Conservation (phyloP, 2,329 filamentous ascomycete species). For the Alternaria burnsii region DNA sequence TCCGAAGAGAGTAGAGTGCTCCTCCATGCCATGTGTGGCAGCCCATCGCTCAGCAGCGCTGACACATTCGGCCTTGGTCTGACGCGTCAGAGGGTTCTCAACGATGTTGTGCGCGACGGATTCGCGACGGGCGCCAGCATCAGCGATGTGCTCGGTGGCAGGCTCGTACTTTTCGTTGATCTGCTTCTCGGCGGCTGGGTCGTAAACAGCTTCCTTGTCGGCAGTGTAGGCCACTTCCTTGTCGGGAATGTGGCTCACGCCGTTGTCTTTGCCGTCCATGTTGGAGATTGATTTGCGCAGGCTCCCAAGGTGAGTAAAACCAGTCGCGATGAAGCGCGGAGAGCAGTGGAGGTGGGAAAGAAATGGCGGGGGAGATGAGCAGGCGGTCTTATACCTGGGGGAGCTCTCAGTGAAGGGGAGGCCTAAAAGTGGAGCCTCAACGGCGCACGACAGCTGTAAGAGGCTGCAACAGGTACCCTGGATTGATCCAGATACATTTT, state of each 20-base stretch:
- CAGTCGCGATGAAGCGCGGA: background rate
- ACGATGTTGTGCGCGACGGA: constrained; percentile 59
- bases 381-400: constrained; percentile 15
- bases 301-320: background rate
- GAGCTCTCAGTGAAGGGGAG: constrained; percentile 13
- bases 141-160: constrained; percentile 11
- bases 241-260: constrained; percentile 4
- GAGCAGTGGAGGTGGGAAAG: constrained; percentile 3
- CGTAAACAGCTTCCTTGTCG: constrained; percentile 2
- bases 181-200: constrained; percentile 10
- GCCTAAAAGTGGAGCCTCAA: constrained; percentile 18
- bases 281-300: background rate
- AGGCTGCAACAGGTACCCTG: constrained; percentile 1
- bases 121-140: constrained; percentile 41
- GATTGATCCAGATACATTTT: background rate
- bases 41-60: constrained; percentile 70
- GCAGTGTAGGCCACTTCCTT: constrained; percentile 7
- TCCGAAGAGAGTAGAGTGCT: constrained; percentile 66
- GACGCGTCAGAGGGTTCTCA: constrained; percentile 49
- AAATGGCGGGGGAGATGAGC: constrained; percentile 7
- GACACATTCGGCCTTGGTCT: constrained; percentile 61
- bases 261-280: constrained; percentile 17
- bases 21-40: constrained; percentile 64
- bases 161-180: constrained; percentile 1
- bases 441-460: constrained; percentile 13